phyloP scores from a whole-genome alignment of 352 stramenopile genomes.

The Pythium periplocum region DNA sequence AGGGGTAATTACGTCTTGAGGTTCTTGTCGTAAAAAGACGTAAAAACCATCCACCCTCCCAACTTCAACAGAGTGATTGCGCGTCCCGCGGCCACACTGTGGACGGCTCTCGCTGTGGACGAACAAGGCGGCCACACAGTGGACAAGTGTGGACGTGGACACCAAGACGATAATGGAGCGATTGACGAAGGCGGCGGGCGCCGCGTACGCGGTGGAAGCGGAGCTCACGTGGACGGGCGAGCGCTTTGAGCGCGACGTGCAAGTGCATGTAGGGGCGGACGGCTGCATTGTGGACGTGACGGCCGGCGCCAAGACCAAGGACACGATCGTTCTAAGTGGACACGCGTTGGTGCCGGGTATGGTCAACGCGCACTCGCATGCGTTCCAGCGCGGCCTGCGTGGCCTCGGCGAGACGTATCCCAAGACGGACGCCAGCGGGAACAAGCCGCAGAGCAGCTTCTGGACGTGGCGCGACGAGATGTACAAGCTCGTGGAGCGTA shows the following conservation, averaged over 20 bases:
- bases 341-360: slow-evolving; percentile 59
- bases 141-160: too few species aligned
- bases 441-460: slow-evolving; percentile 44
- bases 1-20: slow-evolving; percentile 7
- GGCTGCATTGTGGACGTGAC: slow-evolving; percentile 39
- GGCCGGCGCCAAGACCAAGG: neutral
- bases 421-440: slow-evolving; percentile 18
- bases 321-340: slow-evolving; percentile 27
- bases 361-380: slow-evolving; percentile 81
- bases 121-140: too few species aligned
- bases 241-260: slow-evolving; percentile 45
- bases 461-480: slow-evolving; percentile 83
- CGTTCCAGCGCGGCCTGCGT: slow-evolving; percentile 66
- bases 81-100: too few species aligned
- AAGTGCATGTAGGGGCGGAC: slow-evolving; percentile 41
- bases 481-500: slow-evolving; percentile 70
- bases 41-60: too few species aligned
- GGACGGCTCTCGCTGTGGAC: too few species aligned
- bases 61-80: too few species aligned
- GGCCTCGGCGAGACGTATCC: slow-evolving; percentile 74
- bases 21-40: too few species aligned
- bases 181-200: slow-evolving; percentile 13
- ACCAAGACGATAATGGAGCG: slow-evolving; percentile 11
- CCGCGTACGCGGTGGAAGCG: slow-evolving; percentile 46
- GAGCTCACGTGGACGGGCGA: slow-evolving; percentile 68